A percentile compares a stretch with the other conserved stretches of the same genome.
phyloP scores from a whole-genome alignment of 495 filamentous ascomycete species.

The Massariosphaeria phaeospora region DNA sequence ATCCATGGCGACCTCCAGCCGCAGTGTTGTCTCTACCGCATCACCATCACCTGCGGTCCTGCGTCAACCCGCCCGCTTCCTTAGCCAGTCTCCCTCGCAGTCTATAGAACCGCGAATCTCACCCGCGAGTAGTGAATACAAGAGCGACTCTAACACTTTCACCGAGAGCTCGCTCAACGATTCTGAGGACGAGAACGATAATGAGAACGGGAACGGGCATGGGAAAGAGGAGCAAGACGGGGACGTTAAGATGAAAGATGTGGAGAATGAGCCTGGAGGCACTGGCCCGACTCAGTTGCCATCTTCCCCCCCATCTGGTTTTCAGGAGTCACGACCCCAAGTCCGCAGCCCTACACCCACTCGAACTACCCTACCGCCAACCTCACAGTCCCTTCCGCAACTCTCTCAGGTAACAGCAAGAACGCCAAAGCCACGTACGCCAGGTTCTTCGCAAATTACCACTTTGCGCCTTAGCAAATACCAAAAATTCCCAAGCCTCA shows the following conservation, averaged over 20 bases:
- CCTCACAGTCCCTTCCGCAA: slow-evolving; percentile 6
- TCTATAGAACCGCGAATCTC: neutral
- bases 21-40: neutral
- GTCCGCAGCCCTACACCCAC: neutral
- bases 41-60: slow-evolving; percentile 2
- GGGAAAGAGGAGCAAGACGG: neutral
- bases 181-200: slow-evolving; percentile 2
- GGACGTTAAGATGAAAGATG: slow-evolving; percentile 20
- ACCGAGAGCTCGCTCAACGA: neutral
- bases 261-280: neutral
- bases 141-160: neutral
- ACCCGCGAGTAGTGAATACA: neutral
- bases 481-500: slow-evolving; percentile 12
- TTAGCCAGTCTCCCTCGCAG: slow-evolving; percentile 13
- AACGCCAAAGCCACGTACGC: neutral
- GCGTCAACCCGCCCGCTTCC: slow-evolving; percentile 9
- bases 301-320: slow-evolving; percentile 8
- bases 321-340: neutral
- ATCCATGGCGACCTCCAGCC: slow-evolving; percentile 2
- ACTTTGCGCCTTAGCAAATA: neutral
- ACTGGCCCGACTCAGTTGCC: slow-evolving; percentile 2
- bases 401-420: neutral
- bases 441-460: neutral
- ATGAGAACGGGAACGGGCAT: neutral
- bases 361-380: neutral